These are phyloP conservation scores for Talaromyces wortmannii DNA, from an alignment of 495 filamentous ascomycete species.

Conservation along the genomic window DNA sequence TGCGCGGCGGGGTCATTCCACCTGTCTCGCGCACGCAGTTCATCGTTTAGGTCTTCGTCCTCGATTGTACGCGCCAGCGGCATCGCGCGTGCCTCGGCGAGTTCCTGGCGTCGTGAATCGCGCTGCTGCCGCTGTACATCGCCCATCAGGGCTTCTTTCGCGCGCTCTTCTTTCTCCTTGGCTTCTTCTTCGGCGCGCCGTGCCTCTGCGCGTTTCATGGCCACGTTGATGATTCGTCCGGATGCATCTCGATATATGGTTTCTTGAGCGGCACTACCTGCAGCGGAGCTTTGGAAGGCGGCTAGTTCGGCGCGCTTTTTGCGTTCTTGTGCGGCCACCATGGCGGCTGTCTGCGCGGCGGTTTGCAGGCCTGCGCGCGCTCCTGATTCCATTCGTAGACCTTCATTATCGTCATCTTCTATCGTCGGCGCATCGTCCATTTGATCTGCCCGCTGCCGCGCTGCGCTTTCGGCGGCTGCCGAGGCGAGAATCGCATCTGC, in stretches of 20 bases:
- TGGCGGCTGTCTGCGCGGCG: slow-evolving; percentile 64
- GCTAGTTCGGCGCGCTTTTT: slow-evolving; percentile 34
- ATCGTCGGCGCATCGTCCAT: slow-evolving; percentile 40
- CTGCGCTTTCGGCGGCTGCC: slow-evolving; percentile 56
- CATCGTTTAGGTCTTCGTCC: slow-evolving; percentile 76
- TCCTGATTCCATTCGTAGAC: slow-evolving; percentile 69
- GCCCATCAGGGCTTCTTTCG: slow-evolving; percentile 62
- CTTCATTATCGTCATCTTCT: slow-evolving; percentile 16
- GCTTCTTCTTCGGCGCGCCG: slow-evolving; percentile 67
- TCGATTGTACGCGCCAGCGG: slow-evolving; percentile 70
- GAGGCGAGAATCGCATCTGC: slow-evolving; percentile 81
- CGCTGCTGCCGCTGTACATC: slow-evolving; percentile 68
- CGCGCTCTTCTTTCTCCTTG: slow-evolving; percentile 51
- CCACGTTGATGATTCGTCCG: slow-evolving; percentile 83
- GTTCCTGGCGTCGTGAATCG: slow-evolving; percentile 48
- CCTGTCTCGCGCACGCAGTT: slow-evolving; percentile 63
- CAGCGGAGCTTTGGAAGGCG: neutral
- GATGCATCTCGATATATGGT: slow-evolving; percentile 92
- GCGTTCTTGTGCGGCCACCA: slow-evolving; percentile 69
- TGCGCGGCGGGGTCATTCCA: slow-evolving; percentile 93
- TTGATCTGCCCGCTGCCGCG: slow-evolving; percentile 25
- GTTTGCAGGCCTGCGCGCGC: slow-evolving; percentile 81
- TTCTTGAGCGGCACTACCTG: slow-evolving; percentile 48
- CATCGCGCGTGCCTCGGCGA: slow-evolving; percentile 77
- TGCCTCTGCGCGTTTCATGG: slow-evolving; percentile 82